Percentiles rank a stretch among this genome's conserved stretches.
Evolutionary conservation across 441 rosid genomes (phyloP).

Genomic region (Erodium moschatum): DNA sequence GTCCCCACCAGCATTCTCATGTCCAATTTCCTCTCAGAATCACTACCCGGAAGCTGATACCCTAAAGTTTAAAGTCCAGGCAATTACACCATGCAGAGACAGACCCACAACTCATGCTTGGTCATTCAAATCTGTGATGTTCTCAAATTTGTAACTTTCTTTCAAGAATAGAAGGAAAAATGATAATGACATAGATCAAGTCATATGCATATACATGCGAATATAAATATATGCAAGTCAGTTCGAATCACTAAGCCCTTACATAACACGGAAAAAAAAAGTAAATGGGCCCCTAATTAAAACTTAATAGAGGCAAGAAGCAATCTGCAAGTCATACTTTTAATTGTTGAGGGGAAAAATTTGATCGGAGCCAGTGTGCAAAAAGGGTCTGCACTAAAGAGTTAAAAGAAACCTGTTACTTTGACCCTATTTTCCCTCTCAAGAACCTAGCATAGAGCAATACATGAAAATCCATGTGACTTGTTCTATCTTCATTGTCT

Average conservation of each 20-base stretch:
- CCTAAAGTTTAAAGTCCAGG: conserved; percentile 28
- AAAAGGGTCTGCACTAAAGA: too few species aligned
- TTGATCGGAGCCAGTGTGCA: too few species aligned
- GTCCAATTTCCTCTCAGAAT: conserved; percentile 36
- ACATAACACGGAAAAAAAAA: not conserved
- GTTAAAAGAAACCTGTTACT: not conserved
- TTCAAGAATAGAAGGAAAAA: not conserved
- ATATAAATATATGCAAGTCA: not conserved
- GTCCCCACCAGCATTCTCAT: conserved; percentile 69
- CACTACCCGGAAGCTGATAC: conserved; percentile 22
- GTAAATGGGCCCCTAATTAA: not conserved
- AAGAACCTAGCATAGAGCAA: too few species aligned
- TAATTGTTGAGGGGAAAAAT: too few species aligned
- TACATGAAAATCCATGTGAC: too few species aligned
- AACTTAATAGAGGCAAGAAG: not conserved
- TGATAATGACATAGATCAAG: too few species aligned
- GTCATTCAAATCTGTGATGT: not conserved
- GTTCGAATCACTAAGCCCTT: not conserved
- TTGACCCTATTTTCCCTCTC: not conserved
- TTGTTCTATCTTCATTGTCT: not conserved
- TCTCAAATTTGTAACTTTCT: not conserved
- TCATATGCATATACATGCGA: not conserved
- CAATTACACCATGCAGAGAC: conserved; percentile 18
- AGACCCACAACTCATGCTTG: conserved; percentile 4
- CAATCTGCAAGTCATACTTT: too few species aligned